Conservation (phyloP, 2,329 filamentous ascomycete genomes). For the Rachicladosporium sp. region DNA sequence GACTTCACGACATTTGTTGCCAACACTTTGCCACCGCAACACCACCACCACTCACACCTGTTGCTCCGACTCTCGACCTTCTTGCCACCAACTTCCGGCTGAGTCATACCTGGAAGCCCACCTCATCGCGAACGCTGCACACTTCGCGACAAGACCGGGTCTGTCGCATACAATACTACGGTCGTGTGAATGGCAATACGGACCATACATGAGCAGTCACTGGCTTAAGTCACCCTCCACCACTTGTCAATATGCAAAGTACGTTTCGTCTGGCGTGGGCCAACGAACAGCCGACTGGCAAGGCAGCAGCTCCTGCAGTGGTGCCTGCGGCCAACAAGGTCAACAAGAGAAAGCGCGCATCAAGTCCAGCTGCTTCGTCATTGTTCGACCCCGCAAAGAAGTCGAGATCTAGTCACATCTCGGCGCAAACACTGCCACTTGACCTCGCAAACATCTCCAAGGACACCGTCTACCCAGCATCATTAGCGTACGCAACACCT, state of each 20-base stretch:
- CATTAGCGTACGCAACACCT: constrained; percentile 4
- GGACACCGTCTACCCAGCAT: constrained; percentile 3
- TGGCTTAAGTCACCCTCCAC: constrained; percentile 9
- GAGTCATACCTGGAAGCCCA: not conserved
- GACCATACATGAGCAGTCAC: constrained; percentile 9
- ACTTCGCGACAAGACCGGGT: not conserved
- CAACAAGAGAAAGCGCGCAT: constrained; percentile 47
- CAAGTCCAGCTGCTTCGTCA: constrained; percentile 26
- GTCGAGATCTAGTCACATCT: constrained; percentile 2
- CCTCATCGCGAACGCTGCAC: constrained; percentile 1
- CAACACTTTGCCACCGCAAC: no score
- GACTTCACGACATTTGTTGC: not conserved
- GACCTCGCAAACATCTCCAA: constrained; percentile 4
- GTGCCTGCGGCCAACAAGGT: constrained; percentile 37
- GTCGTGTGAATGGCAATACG: constrained; percentile 15
- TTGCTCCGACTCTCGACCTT: no score
- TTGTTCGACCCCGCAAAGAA: constrained; percentile 2
- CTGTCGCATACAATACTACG: constrained; percentile 13
- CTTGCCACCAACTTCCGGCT: no score
- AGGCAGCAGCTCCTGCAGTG: constrained; percentile 31
- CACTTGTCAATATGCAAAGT: constrained; percentile 33
- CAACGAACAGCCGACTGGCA: constrained; percentile 21
- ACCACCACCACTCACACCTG: not conserved
- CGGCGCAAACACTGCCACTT: constrained; percentile 5
- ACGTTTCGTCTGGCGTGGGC: constrained; percentile 40